Evolutionary conservation across 176 grass and related monocot species (phyloP).

Genomic region (Areca catechu): DNA sequence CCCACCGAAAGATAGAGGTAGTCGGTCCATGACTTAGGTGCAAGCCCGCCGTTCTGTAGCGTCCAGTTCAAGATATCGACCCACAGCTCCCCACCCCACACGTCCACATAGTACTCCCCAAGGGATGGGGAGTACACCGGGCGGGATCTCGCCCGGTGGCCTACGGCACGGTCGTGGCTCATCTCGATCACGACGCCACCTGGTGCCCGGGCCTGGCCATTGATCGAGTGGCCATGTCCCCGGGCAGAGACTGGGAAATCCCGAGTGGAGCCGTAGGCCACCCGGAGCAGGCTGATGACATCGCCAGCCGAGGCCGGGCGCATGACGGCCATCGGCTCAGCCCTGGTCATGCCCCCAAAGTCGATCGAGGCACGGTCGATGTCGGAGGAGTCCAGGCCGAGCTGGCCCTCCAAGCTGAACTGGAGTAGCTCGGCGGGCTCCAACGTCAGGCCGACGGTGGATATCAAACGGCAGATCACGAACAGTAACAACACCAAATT

Average conservation of each 20-base stretch:
- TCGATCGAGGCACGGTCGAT: conserved; percentile 39
- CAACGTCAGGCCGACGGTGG: conserved; percentile 53
- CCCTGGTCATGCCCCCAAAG: conserved; percentile 40
- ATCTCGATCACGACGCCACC: conserved; percentile 76
- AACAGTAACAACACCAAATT: conserved; percentile 32
- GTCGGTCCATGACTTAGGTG: conserved; percentile 87
- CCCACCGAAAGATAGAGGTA: conserved; percentile 88
- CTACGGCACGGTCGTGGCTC: conserved; percentile 32
- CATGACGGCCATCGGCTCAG: conserved; percentile 48
- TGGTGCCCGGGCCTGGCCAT: conserved; percentile 64
- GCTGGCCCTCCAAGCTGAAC: conserved; percentile 16
- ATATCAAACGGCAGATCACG: conserved; percentile 48
- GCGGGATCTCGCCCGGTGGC: not conserved
- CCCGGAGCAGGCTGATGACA: conserved; percentile 34
- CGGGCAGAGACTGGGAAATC: conserved; percentile 60
- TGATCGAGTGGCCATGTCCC: conserved; percentile 76
- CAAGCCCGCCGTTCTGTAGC: conserved; percentile 52
- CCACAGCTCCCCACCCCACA: conserved; percentile 87
- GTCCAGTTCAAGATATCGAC: conserved; percentile 88
- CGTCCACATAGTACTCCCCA: conserved; percentile 68
- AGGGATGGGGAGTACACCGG: conserved; percentile 46
- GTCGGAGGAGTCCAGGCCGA: conserved; percentile 48
- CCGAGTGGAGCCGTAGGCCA: conserved; percentile 30
- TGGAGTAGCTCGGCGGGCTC: conserved; percentile 33
- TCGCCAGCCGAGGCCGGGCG: conserved; percentile 45